phyloP scores from a whole-genome alignment of 345 rosid species.

The Populus deltoides region DNA sequence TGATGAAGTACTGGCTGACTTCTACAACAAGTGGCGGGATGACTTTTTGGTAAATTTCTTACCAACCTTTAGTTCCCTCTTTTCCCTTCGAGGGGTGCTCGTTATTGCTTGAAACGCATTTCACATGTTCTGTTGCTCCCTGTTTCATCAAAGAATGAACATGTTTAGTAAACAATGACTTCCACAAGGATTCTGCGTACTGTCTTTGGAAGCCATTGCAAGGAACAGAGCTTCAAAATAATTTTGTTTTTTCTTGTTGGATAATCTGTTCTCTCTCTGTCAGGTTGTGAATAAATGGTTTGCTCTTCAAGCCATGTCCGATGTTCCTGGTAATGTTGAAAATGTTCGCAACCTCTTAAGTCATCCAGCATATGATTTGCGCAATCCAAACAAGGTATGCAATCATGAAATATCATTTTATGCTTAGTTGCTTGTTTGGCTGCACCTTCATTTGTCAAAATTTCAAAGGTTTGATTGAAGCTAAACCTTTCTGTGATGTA shows the following conservation, averaged over 20 bases:
- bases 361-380: slow-evolving; percentile 88
- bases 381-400: slow-evolving; percentile 85
- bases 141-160: neutral
- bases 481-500: neutral
- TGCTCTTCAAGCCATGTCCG: slow-evolving; percentile 81
- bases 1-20: slow-evolving; percentile 76
- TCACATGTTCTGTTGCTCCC: neutral
- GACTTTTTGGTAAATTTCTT: slow-evolving; percentile 70
- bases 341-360: slow-evolving; percentile 65
- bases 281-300: slow-evolving; percentile 99
- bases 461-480: neutral
- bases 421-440: neutral
- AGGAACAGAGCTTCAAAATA: neutral
- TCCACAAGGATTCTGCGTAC: neutral
- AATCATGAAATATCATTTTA: neutral
- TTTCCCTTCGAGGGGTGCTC: too few species aligned
- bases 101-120: neutral
- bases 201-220: neutral
- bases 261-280: neutral
- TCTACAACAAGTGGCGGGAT: slow-evolving; percentile 82
- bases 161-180: neutral
- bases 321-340: slow-evolving; percentile 81
- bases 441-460: neutral
- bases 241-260: neutral
- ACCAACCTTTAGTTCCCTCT: too few species aligned